Evolutionary conservation across 257 asterid genomes (phyloP).

Genomic region (Lantana camara): DNA sequence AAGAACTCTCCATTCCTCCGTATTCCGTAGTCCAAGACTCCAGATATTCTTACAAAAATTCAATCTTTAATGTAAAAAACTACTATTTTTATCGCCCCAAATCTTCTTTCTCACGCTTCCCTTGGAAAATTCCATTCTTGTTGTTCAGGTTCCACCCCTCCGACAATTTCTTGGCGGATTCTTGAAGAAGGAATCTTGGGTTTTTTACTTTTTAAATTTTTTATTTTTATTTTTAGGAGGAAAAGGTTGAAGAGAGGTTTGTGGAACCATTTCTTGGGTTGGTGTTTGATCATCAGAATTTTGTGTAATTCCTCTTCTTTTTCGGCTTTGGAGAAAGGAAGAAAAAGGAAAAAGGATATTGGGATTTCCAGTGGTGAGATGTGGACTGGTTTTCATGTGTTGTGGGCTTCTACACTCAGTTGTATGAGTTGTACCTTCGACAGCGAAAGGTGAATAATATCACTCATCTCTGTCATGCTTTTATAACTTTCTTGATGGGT

Average conservation of each 20-base stretch:
- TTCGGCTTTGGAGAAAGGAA: not conserved
- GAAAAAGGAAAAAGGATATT: not conserved
- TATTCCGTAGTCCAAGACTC: constrained; percentile 23
- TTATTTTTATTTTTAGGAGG: not conserved
- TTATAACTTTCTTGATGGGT: not conserved
- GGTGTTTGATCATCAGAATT: constrained; percentile 27
- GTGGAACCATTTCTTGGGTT: constrained; percentile 9
- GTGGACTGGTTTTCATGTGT: constrained; percentile 49
- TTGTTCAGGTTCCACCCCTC: constrained; percentile 29
- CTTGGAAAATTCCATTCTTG: constrained; percentile 29
- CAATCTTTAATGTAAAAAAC: constrained; percentile 9
- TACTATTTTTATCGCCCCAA: constrained; percentile 13
- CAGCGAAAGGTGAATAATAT: constrained; percentile 49
- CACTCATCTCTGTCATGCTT: not conserved
- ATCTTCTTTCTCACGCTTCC: constrained; percentile 47
- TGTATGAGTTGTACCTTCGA: constrained; percentile 32
- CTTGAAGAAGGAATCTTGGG: not conserved
- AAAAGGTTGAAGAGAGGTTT: not conserved
- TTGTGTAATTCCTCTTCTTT: not conserved
- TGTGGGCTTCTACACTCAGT: constrained; percentile 37
- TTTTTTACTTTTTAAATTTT: no score
- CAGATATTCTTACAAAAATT: not conserved
- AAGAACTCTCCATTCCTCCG: constrained; percentile 31
- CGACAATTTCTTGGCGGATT: constrained; percentile 15
- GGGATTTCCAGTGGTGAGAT: constrained; percentile 40